Evolutionary conservation across 2,329 filamentous ascomycete genomes (phyloP).

Genomic region (Fusarium falciforme): DNA sequence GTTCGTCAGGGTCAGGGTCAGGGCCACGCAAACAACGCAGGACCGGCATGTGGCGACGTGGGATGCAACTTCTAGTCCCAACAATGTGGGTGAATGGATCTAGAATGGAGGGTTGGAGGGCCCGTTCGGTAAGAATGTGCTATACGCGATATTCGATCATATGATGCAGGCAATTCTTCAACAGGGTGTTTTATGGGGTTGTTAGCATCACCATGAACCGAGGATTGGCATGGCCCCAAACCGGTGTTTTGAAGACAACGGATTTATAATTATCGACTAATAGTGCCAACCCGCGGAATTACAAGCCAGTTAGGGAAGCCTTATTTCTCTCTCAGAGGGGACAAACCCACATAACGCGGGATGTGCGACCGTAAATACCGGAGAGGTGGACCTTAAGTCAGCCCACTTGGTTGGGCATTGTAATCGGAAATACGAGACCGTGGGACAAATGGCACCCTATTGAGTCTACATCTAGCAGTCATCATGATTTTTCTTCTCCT

Average conservation of each 20-base stretch:
- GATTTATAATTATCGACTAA: background rate
- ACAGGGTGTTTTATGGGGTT: background rate
- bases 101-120: background rate
- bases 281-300: background rate
- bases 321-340: background rate
- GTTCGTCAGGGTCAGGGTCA: background rate
- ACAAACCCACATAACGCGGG: background rate
- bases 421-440: background rate
- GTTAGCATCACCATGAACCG: background rate
- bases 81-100: background rate
- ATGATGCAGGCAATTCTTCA: background rate
- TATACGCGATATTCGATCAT: background rate
- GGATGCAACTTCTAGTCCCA: background rate
- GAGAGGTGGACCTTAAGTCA: background rate
- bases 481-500: background rate
- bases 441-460: background rate
- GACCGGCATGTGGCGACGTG: background rate
- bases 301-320: background rate
- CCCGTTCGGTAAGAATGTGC: background rate
- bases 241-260: background rate
- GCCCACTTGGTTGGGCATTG: background rate
- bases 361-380: background rate
- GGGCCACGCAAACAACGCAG: background rate
- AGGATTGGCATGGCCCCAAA: background rate
- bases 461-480: background rate